Base-by-base conservation (phyloP, 1,284 basidiomycete species). In the Apiotrichum laibachii region DNA sequence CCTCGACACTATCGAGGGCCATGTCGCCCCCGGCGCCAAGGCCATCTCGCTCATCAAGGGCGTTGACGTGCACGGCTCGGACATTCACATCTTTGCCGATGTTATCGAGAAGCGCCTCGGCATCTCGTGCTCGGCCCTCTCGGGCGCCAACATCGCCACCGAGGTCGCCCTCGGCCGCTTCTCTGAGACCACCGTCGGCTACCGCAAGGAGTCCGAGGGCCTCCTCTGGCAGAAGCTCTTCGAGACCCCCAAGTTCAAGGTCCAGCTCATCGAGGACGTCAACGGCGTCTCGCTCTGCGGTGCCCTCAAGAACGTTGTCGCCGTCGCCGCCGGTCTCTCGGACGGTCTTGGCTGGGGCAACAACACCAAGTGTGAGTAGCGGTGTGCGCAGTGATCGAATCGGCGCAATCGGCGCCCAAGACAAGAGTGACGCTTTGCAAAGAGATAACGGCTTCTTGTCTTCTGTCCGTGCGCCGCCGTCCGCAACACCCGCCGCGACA, bases 121-220 rank as follows among this genome's bases (percentile, higher is more conserved):
- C 9, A 78, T 83, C 50, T 77, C 79, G 8, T 84, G 82, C 66
- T 81, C 80, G 6, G 82, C 83, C 0, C 69, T 85, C n/a, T 81
- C 80, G 22, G 84, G 84, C 11, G 84, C 84, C 45, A 85, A 85
- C 72, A 85, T 85, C 55, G 84, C 84, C 39, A 77, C 81, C 61
- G 84, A 85, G 70, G 80, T 82, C 21, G 81, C 81, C 1, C 73
- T 69, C 53, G 81, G 80, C 60, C 72, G 75, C 61, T 82, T 82
- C 64, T 78, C 77, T 22, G 83, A 84, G 71, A 84, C 83, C 10
- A 84, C 83, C 2, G 79, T 85, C 62, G 83, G 82, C 1, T 84
- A 83, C 67, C 72, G 81, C 35, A 76, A 68, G 37, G 61, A 74
- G 55, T 72, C 75, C 45, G 80, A 81, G 43, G 81, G 80, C 11